Evolutionary conservation across 768 basidiomycete genomes (phyloP).

Genomic region (Hypholoma sublateritium): DNA sequence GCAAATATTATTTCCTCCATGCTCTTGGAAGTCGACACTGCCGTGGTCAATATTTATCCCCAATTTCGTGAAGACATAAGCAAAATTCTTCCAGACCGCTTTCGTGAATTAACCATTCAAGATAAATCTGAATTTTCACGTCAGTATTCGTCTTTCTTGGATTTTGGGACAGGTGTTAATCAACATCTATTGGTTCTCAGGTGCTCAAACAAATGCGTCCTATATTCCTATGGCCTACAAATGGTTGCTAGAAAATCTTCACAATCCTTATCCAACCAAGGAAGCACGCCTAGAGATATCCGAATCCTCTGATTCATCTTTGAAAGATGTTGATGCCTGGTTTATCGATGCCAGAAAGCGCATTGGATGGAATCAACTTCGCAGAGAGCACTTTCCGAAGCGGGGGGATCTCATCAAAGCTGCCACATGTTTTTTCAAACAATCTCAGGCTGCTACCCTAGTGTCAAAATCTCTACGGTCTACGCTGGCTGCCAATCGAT

Average conservation of each 20-base stretch:
- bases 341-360: conserved; percentile 47
- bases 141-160: too few relatives aligned
- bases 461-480: not conserved
- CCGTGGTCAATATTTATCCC: not conserved
- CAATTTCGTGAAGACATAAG: not conserved
- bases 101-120: not conserved
- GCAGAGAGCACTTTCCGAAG: conserved; percentile 31
- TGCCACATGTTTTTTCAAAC: conserved; percentile 33
- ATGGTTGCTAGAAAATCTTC: conserved; percentile 47
- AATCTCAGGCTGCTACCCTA: not conserved
- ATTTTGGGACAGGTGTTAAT: too few relatives aligned
- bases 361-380: conserved; percentile 51
- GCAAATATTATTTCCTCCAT: not conserved
- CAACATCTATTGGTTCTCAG: too few relatives aligned
- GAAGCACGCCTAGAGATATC: conserved; percentile 29
- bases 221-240: conserved; percentile 22
- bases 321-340: conserved; percentile 43
- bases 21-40: not conserved
- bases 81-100: not conserved
- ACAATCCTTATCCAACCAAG: conserved; percentile 51
- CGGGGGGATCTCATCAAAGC: conserved; percentile 37
- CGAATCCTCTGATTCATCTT: conserved; percentile 14
- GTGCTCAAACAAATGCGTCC: not conserved
- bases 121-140: not conserved
- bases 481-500: not conserved